Evolutionary conservation across 352 stramenopile genomes (phyloP).

Genomic region (Globisporangium solare): DNA sequence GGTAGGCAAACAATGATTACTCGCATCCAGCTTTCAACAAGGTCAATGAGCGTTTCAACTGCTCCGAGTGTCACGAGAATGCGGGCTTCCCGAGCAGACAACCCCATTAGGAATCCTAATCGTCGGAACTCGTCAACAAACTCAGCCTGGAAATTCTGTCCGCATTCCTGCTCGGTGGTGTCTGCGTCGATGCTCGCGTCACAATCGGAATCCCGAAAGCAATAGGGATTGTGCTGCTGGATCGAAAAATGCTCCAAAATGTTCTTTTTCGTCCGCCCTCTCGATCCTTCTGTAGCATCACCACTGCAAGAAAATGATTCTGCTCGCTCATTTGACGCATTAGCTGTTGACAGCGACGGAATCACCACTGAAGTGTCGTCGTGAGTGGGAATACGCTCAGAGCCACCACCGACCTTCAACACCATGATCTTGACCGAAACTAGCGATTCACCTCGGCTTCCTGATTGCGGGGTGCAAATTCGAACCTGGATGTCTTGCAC

Average conservation of each 20-base stretch:
- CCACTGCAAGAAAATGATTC: conserved; percentile 2
- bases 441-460: conserved; percentile 62
- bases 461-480: conserved; percentile 54
- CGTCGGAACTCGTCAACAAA: conserved; percentile 49
- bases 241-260: conserved; percentile 78
- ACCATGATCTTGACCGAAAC: conserved; percentile 48
- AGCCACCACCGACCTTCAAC: conserved; percentile 42
- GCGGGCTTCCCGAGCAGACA: conserved; percentile 50
- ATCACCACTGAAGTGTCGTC: conserved; percentile 14
- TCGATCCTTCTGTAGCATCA: conserved; percentile 6
- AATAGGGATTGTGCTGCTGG: conserved; percentile 67
- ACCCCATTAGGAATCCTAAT: conserved; percentile 50
- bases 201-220: conserved; percentile 49
- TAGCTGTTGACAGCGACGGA: neutral
- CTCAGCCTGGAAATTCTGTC: conserved; percentile 14
- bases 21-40: conserved; percentile 56
- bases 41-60: conserved; percentile 59
- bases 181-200: neutral
- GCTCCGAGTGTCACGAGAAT: conserved; percentile 57
- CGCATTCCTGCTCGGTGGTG: conserved; percentile 15
- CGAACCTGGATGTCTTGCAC: conserved; percentile 59
- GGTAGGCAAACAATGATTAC: conserved; percentile 42
- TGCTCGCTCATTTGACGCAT: neutral
- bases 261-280: conserved; percentile 35
- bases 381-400: conserved; percentile 22